phyloP scores from a whole-genome alignment of 139 green algal species.

The Spirogloea muscicola region DNA sequence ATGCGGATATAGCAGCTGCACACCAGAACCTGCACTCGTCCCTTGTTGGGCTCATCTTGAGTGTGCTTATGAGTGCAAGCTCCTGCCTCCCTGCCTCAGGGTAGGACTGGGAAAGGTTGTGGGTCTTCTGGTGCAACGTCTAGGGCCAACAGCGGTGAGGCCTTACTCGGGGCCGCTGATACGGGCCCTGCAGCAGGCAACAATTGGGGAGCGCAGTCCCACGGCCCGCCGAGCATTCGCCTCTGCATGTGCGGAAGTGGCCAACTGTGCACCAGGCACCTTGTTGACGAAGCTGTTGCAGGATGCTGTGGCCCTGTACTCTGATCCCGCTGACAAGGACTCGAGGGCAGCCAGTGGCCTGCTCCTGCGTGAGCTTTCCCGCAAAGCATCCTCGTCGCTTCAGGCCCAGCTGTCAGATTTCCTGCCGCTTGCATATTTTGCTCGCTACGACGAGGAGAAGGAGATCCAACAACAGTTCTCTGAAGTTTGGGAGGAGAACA shows the following conservation, averaged over 20 bases:
- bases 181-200: no score
- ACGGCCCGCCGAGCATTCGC: constrained; percentile 59
- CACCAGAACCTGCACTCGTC: not conserved
- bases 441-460: constrained; percentile 24
- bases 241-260: constrained; percentile 57
- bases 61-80: not conserved
- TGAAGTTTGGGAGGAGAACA: constrained; percentile 26
- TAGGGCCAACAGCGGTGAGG: no score
- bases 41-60: not conserved
- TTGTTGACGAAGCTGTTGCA: constrained; percentile 59
- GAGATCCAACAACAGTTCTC: constrained; percentile 1
- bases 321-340: constrained; percentile 46
- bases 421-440: constrained; percentile 36
- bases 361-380: constrained; percentile 32
- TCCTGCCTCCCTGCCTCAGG: not conserved
- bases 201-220: constrained; percentile 15
- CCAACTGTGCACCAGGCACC: constrained; percentile 48
- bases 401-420: not conserved
- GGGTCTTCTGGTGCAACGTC: no score
- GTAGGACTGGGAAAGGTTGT: no score
- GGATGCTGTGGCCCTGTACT: constrained; percentile 56
- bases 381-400: not conserved
- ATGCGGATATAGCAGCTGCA: not conserved
- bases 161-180: no score
- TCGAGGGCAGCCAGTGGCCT: constrained; percentile 10